Evolutionary conservation across 768 basidiomycete species (phyloP).

Genomic region (Chalciporus sphaerocephalus): DNA sequence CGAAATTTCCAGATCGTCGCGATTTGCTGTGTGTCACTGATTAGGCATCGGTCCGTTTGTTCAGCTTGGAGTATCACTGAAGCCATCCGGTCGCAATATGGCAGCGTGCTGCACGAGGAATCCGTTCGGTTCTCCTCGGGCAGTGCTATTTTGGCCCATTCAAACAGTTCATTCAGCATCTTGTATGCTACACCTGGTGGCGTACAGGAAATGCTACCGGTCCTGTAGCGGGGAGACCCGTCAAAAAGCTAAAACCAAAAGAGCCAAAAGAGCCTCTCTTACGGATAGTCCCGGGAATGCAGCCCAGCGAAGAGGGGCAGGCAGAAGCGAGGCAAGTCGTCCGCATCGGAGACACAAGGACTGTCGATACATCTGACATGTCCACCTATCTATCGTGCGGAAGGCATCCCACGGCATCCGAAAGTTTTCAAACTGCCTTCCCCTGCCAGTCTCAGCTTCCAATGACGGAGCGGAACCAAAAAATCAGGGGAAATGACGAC

Average conservation of each 20-base stretch:
- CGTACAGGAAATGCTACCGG: constrained; percentile 14
- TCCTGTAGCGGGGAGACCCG: constrained; percentile 18
- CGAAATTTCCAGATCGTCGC: constrained; percentile 24
- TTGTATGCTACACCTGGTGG: constrained; percentile 22
- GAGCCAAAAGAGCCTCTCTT: constrained; percentile 32
- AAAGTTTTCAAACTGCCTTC: constrained; percentile 8
- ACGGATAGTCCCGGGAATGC: constrained; percentile 19
- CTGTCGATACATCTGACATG: constrained; percentile 10
- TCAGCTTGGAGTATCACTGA: constrained; percentile 20
- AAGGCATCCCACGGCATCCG: constrained; percentile 18
- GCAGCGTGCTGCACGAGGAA: constrained; percentile 25
- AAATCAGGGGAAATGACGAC: not conserved
- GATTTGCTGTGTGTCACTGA: constrained; percentile 24
- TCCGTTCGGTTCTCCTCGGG: constrained; percentile 31
- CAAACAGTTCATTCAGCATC: constrained; percentile 11
- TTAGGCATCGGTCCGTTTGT: constrained; percentile 21
- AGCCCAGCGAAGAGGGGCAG: constrained; percentile 17
- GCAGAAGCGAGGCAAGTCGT: constrained; percentile 21
- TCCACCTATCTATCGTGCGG: constrained; percentile 17
- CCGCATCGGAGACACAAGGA: constrained; percentile 9
- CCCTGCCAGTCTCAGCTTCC: constrained; percentile 2
- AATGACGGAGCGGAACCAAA: constrained; percentile 13
- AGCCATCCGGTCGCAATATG: constrained; percentile 18
- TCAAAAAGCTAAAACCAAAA: constrained; percentile 34
- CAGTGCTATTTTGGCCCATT: constrained; percentile 25